Evolutionary conservation across 2,329 filamentous ascomycete genomes (phyloP).

Genomic region (Endoconidiophora laricicola): DNA sequence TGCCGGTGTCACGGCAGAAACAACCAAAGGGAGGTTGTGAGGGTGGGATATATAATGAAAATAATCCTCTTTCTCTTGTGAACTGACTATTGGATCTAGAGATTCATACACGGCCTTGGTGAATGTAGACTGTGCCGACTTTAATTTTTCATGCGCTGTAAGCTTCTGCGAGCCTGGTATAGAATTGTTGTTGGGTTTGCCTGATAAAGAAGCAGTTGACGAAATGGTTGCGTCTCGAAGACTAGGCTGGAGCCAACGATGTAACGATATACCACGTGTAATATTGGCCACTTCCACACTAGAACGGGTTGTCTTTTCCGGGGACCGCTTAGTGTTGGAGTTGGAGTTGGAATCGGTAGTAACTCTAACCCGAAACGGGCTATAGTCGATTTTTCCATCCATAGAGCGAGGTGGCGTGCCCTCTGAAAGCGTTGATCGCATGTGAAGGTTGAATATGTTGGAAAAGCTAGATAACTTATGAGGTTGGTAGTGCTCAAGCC

Average conservation of each 20-base stretch:
- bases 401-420: slow-evolving; percentile 32
- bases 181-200: slow-evolving; percentile 16
- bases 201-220: slow-evolving; percentile 19
- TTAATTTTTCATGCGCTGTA: slow-evolving; percentile 45
- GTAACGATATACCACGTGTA: slow-evolving; percentile 34
- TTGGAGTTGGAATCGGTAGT: slow-evolving; percentile 36
- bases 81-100: slow-evolving; percentile 65
- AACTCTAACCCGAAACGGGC: slow-evolving; percentile 69
- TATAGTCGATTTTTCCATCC: slow-evolving; percentile 66
- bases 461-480: slow-evolving; percentile 72
- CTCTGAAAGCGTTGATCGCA: slow-evolving; percentile 78
- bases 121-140: slow-evolving; percentile 75
- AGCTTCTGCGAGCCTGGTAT: neutral
- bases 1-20: slow-evolving; percentile 48
- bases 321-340: slow-evolving; percentile 24
- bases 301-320: slow-evolving; percentile 41
- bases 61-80: slow-evolving; percentile 71
- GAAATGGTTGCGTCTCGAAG: neutral
- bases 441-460: slow-evolving; percentile 83
- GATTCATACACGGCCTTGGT: slow-evolving; percentile 73
- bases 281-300: slow-evolving; percentile 22
- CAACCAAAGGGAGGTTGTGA: slow-evolving; percentile 69
- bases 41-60: slow-evolving; percentile 78
- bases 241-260: slow-evolving; percentile 35
- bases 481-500: slow-evolving; percentile 92